phyloP scores from a whole-genome alignment of 2,329 filamentous ascomycete genomes.

The Escovopsis sp. region DNA sequence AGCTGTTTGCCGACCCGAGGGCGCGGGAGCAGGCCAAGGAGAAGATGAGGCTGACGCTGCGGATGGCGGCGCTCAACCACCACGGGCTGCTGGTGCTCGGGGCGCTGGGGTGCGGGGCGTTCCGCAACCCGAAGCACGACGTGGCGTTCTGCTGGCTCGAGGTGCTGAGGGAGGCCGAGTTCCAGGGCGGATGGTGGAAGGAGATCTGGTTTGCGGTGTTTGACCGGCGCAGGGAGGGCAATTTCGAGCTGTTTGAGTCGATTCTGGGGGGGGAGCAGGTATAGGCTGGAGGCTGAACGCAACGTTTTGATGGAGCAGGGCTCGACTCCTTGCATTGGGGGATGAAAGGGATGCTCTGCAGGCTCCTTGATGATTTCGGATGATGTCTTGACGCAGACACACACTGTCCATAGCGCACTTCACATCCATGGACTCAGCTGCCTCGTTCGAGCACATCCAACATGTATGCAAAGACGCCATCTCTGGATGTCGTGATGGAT shows the following conservation, averaged over 20 bases:
- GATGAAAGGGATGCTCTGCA: too few species aligned
- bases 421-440: too few species aligned
- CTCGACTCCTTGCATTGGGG: too few species aligned
- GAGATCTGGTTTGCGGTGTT: constrained; percentile 49
- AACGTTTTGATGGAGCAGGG: background rate
- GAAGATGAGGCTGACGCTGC: constrained; percentile 46
- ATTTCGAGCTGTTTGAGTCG: constrained; percentile 34
- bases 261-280: constrained; percentile 22
- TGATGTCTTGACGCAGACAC: too few species aligned
- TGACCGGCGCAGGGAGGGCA: constrained; percentile 28
- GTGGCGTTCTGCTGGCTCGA: constrained; percentile 48
- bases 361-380: too few species aligned
- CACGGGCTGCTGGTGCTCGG: constrained; percentile 49
- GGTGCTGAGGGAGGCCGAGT: constrained; percentile 45
- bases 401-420: too few species aligned
- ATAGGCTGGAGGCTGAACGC: too few species aligned
- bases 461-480: too few species aligned
- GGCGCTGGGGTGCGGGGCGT: constrained; percentile 54
- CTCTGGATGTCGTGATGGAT: too few species aligned
- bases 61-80: constrained; percentile 39
- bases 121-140: constrained; percentile 43
- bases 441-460: too few species aligned
- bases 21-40: constrained; percentile 40
- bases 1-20: constrained; percentile 23
- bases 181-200: constrained; percentile 46